Percentiles rank a stretch among this genome's conserved stretches.
Conservation (phyloP, 1,284 basidiomycete genomes). For the Ganoderma lucidum region DNA sequence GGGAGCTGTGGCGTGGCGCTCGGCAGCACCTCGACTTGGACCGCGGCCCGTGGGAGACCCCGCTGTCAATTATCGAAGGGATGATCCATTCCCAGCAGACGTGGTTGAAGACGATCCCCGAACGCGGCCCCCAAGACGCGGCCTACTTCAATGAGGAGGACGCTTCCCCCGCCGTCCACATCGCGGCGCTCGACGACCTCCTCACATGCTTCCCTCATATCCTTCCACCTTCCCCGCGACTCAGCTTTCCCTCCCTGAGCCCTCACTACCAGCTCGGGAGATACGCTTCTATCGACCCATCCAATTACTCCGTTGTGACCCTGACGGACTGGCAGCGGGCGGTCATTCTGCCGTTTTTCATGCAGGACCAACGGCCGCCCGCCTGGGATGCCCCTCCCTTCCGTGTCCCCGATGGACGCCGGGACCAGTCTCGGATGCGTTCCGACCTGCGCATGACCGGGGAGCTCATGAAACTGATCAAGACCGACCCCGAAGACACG, state of each 20-base stretch:
- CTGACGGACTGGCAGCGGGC: background rate
- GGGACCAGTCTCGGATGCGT: background rate
- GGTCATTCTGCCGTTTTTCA: background rate
- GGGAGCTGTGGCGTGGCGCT: conserved; percentile 39
- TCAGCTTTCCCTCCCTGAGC: background rate
- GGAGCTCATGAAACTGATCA: background rate
- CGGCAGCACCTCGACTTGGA: conserved; percentile 34
- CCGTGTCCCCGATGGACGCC: background rate
- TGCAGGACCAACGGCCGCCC: background rate
- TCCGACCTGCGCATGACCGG: background rate
- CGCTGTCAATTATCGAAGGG: background rate
- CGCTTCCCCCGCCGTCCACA: background rate
- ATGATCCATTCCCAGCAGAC: background rate
- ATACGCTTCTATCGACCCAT: background rate
- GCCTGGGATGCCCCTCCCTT: background rate
- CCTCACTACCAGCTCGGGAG: background rate
- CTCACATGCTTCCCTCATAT: background rate
- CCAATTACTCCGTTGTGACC: background rate
- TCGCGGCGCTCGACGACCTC: background rate
- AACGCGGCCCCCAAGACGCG: background rate
- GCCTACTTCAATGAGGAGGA: background rate
- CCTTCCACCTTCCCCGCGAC: background rate
- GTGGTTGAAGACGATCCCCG: background rate
- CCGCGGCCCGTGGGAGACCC: conserved; percentile 36
- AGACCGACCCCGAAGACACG: background rate